These are phyloP conservation scores for Phytopythium aichiense DNA, from an alignment of 352 stramenopile genomes.

Conservation along the genomic window DNA sequence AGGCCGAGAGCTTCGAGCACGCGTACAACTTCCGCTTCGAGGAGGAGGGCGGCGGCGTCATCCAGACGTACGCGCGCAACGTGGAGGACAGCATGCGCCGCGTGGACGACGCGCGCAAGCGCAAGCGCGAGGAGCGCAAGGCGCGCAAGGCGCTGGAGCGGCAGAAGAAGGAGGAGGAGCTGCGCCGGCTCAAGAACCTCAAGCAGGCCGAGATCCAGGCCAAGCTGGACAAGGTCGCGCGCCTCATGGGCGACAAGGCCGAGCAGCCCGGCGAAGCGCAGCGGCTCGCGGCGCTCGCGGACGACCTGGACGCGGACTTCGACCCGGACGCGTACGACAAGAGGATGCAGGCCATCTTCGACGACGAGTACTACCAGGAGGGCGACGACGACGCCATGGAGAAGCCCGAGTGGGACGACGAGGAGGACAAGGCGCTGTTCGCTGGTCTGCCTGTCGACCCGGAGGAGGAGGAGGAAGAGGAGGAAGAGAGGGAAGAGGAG, in stretches of 20 bases:
- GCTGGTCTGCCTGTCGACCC: constrained; percentile 56
- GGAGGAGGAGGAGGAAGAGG: constrained; percentile 55
- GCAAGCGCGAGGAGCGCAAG: constrained; percentile 92
- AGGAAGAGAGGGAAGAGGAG: constrained; percentile 16
- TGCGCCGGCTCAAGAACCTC: constrained; percentile 97
- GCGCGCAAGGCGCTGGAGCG: constrained; percentile 95
- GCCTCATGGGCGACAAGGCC: constrained; percentile 60
- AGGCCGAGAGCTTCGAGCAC: constrained; percentile 96
- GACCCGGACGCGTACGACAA: constrained; percentile 97
- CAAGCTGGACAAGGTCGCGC: constrained; percentile 91
- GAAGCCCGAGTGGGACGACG: constrained; percentile 78
- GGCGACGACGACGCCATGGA: constrained; percentile 63
- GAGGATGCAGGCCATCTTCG: constrained; percentile 95
- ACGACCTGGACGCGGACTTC: constrained; percentile 93
- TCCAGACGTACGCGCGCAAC: constrained; percentile 79
- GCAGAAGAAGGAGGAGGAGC: constrained; percentile 96
- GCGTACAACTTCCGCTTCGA: constrained; percentile 99
- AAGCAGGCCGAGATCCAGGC: constrained; percentile 95
- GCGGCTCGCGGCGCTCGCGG: constrained; percentile 11
- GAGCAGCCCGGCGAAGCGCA: constrained; percentile 38
- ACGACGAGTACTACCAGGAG: constrained; percentile 97
- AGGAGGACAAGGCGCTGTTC: constrained; percentile 85
- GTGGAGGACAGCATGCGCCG: constrained; percentile 91
- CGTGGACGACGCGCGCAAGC: constrained; percentile 95
- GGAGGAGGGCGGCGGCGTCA: constrained; percentile 88